Evolutionary conservation across 2,329 filamentous ascomycete genomes (phyloP).

Genomic region (Penicillium glabrum): DNA sequence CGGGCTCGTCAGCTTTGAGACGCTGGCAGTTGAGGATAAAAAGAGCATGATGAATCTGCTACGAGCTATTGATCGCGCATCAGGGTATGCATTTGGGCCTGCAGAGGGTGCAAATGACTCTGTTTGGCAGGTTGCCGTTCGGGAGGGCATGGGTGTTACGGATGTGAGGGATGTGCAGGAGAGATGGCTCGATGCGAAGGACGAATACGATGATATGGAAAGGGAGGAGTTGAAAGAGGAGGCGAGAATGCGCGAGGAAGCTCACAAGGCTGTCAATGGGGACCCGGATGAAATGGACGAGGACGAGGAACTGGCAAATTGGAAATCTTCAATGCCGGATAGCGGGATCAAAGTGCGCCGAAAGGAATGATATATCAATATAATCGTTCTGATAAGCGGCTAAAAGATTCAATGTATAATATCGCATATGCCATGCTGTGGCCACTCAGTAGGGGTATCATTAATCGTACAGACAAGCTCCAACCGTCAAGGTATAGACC

Average conservation of each 20-base stretch:
- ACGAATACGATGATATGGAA: conserved; percentile 81
- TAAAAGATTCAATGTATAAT: conserved; percentile 16
- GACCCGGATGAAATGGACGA: conserved; percentile 39
- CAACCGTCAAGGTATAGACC: background rate
- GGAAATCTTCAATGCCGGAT: conserved; percentile 48
- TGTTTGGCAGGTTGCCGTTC: conserved; percentile 96
- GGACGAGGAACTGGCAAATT: conserved; percentile 28
- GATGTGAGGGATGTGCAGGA: conserved; percentile 91
- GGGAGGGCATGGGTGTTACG: conserved; percentile 66
- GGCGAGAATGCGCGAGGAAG: conserved; percentile 52
- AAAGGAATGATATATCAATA: conserved; percentile 42
- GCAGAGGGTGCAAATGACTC: conserved; percentile 92
- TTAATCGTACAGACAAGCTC: conserved; percentile 10
- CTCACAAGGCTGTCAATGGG: conserved; percentile 24
- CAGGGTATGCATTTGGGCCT: conserved; percentile 88
- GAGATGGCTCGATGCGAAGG: conserved; percentile 88
- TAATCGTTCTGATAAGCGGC: background rate
- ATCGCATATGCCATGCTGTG: conserved; percentile 2
- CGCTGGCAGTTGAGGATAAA: conserved; percentile 93
- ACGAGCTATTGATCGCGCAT: conserved; percentile 84
- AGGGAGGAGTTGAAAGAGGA: conserved; percentile 73
- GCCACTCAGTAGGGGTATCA: conserved; percentile 18
- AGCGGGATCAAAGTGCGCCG: conserved; percentile 71
- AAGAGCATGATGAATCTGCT: conserved; percentile 93
- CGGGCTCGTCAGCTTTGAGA: conserved; percentile 86